Base-by-base conservation (phyloP, 2,329 filamentous ascomycete species). In the Parasarocladium wereldwijsianum region DNA sequence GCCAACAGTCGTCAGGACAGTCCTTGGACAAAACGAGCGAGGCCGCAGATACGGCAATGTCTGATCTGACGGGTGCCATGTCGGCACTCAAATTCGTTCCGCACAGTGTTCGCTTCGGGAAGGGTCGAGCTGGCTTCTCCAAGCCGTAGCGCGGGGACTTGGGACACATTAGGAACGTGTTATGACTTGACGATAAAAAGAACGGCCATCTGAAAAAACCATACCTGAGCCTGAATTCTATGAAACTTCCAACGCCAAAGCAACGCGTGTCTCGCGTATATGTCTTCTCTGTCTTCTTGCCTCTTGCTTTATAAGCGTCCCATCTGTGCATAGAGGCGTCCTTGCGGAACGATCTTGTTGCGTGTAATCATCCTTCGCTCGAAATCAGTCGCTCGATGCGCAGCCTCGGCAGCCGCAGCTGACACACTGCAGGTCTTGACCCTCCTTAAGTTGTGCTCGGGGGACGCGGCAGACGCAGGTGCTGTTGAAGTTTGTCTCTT, bases 401-500 rank as follows among this genome's bases (percentile, higher is more conserved):
- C 87, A 96, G 1, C 87, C 87, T 46, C 82, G 67, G 53, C 90
- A 98, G 7, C 90, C 90, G 54, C 90, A 98, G 55, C 72, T 93
- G 30, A 96, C 84, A 49, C 90, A 98, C 54, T 96, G 79, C 18
- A 96, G 76, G 21, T 82, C 79, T 50, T 90, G 80, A 24, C 84
- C 76, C 45, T 93, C 85, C 55, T 93, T 93, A 48, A 98, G 58
- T 52, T 92, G 73, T 18, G 83, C 77, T 49, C 80, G 78, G 2
- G 90, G 90, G 29, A 98, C 87, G 30, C 90, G 81, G 54, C 90
- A 98, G 46, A 98, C 90, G 52, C 90, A 98, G 1, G 87, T 98
- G 39, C 83, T 81, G 54, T 87, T 90, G 62, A 96, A 98, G 55
- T 98, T 98, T 17, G 90, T 98, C 64, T 98, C 90, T 56, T 96